Percentiles rank a stretch among this genome's conserved stretches.
phyloP scores from a whole-genome alignment of 129 eudicot species.

The Pittosporum tobira region DNA sequence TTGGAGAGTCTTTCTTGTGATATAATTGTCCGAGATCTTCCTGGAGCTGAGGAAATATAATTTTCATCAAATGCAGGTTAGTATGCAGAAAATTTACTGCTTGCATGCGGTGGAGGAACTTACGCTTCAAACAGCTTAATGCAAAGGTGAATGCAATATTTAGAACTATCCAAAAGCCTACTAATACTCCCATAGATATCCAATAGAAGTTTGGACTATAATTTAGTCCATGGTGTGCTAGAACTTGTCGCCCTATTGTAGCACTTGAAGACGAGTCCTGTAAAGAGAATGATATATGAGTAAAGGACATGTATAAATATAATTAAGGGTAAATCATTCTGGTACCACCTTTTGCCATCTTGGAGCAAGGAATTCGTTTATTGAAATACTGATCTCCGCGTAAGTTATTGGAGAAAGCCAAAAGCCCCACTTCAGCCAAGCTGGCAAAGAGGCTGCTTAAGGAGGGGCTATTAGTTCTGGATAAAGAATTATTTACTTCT shows the following conservation, averaged over 20 bases:
- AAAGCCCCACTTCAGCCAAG: conserved; percentile 18
- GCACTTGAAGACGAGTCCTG: conserved; percentile 1
- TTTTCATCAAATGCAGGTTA: neutral
- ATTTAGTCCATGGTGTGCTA: conserved; percentile 4
- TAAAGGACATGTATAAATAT: neutral
- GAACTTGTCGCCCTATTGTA: conserved; percentile 8
- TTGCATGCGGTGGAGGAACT: neutral
- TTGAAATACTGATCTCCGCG: conserved; percentile 10
- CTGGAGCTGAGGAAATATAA: conserved; percentile 4
- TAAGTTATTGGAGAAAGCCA: conserved; percentile 15
- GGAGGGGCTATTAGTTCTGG: neutral
- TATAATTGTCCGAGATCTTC: conserved; percentile 5
- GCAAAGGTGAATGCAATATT: conserved; percentile 6
- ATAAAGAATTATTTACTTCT: no score
- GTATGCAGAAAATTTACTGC: no score
- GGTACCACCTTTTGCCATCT: conserved; percentile 16
- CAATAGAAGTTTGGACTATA: conserved; percentile 7
- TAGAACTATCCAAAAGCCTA: neutral
- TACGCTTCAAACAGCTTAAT: neutral
- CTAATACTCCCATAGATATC: neutral
- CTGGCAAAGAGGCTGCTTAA: conserved; percentile 11
- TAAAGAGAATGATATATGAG: neutral
- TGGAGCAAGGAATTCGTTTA: conserved; percentile 17
- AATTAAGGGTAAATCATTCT: neutral
- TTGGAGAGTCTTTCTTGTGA: conserved; percentile 3